phyloP scores from a whole-genome alignment of 805 yeast genomes.

The Maudiozyma turicensis region DNA sequence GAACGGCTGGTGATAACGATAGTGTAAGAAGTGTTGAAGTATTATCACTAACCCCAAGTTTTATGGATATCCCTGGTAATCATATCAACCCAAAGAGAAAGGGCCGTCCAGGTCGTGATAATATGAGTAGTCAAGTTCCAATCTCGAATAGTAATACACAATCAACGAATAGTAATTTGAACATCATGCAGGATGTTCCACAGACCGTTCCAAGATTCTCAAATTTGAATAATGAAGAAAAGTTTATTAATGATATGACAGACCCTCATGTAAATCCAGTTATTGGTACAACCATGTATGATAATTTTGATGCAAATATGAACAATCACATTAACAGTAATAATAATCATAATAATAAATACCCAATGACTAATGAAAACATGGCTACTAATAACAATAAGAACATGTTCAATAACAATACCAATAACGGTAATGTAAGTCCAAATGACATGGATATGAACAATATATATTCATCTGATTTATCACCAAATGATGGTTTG shows the following conservation, averaged over 20 bases:
- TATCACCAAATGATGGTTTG: conserved; percentile 7
- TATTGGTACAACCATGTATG: conserved; percentile 11
- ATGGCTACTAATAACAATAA: neutral
- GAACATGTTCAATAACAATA: neutral
- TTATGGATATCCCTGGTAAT: conserved; percentile 30
- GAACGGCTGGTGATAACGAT: conserved; percentile 2
- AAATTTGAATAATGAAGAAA: conserved; percentile 16
- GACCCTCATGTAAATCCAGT: conserved; percentile 12
- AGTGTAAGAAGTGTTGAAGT: conserved; percentile 30
- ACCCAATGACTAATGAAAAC: neutral
- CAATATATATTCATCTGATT: conserved; percentile 1
- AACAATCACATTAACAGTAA: neutral
- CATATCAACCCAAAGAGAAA: conserved; percentile 1
- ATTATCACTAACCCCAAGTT: conserved; percentile 33
- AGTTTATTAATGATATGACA: conserved; percentile 8
- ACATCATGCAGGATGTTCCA: neutral
- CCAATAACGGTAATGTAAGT: neutral
- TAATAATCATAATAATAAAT: neutral
- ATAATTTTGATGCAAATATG: conserved; percentile 5
- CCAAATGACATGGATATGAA: neutral
- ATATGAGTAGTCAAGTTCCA: neutral
- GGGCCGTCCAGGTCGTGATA: neutral
- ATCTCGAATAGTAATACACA: neutral
- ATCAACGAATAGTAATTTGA: neutral
- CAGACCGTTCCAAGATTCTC: conserved; percentile 9